Base-by-base conservation (phyloP, 495 filamentous ascomycete genomes). In the Clohesyomyces aquaticus region DNA sequence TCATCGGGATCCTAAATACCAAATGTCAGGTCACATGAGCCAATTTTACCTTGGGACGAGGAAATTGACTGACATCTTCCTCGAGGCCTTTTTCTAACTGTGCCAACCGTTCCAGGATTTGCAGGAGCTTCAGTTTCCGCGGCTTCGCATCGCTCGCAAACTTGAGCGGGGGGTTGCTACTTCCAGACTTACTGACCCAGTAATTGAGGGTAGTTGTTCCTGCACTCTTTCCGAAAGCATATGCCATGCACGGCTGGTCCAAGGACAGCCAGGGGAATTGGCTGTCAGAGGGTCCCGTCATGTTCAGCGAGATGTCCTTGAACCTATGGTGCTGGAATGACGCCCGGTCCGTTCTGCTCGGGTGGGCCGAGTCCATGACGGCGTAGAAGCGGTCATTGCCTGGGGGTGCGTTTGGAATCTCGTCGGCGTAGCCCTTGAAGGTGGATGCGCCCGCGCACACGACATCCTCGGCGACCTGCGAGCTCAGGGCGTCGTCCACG, bases 241-340 rank as follows among this genome's bases (percentile, higher is more conserved):
- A 85, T 3, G 82, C 76, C 69, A 83, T 81, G 66, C 84, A 87
- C 6, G 85, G 85, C 64, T 88, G 85, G 71, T 88, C 86, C 14
- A 88, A 71, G 3, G 85, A 82, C 56, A 86, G 81, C 86, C 85
- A 88, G 1, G 85, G 83, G 63, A 81, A 75, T 0, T 61, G 75
- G 50, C 59, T 69, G 16, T 71, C 70, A 10, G 75, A 53, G 19
- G 58, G 42, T 4, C 66, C 69, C 3, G 68, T 69, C 51, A 77
- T 59, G 26, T 59, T 69, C 27, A 77, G 69, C 11, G 76, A 74
- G 27, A 72, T 71, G 28, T 75, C 68, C 25, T 47, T 27, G 54
- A 73, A 77, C 18, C 71, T 59, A 16, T 59, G 49, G 11, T 68
- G 59, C 28, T 66, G 68, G 43, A 65, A 64, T 8, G 50, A 16